These are phyloP conservation scores for Septoria petroselini DNA, from an alignment of 2,329 filamentous ascomycete genomes.

Conservation along the genomic window DNA sequence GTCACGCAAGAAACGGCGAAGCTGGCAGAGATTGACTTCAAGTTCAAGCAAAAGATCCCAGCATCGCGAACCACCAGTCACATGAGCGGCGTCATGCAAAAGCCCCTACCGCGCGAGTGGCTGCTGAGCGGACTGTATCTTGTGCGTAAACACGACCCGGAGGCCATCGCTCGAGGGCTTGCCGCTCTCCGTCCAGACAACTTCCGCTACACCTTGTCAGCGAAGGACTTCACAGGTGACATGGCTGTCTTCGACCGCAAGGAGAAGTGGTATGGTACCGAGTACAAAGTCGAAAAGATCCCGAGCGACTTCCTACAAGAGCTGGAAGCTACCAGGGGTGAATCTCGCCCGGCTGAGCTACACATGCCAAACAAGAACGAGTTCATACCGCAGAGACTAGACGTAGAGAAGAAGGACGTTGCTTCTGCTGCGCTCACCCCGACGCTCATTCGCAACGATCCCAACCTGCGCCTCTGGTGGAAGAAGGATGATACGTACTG, in stretches of 20 bases:
- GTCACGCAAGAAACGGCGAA: slow-evolving; percentile 89
- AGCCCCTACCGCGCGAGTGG: slow-evolving; percentile 79
- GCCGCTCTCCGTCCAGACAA: slow-evolving; percentile 79
- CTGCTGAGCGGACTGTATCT: slow-evolving; percentile 76
- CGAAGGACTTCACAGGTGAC: slow-evolving; percentile 75
- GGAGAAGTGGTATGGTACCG: slow-evolving; percentile 97
- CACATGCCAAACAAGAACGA: slow-evolving; percentile 91
- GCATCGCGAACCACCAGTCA: slow-evolving; percentile 86
- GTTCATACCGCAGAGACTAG: slow-evolving; percentile 88
- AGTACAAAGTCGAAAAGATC: slow-evolving; percentile 81
- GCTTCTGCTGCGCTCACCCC: slow-evolving; percentile 69
- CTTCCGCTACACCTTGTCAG: slow-evolving; percentile 78
- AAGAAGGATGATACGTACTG: slow-evolving; percentile 99
- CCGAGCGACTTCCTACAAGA: slow-evolving; percentile 70
- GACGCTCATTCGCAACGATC: slow-evolving; percentile 80
- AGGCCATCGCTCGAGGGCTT: slow-evolving; percentile 71
- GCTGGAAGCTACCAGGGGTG: slow-evolving; percentile 61
- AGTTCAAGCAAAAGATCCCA: slow-evolving; percentile 87
- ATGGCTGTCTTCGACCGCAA: slow-evolving; percentile 65
- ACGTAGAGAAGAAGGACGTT: slow-evolving; percentile 93
- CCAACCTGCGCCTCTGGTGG: slow-evolving; percentile 80
- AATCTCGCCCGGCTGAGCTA: slow-evolving; percentile 63
- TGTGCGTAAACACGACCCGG: slow-evolving; percentile 74
- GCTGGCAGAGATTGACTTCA: slow-evolving; percentile 89
- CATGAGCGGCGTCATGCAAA: slow-evolving; percentile 86